Base-by-base conservation (phyloP, 1,284 basidiomycete species). In the Exobasidium rhododendri region DNA sequence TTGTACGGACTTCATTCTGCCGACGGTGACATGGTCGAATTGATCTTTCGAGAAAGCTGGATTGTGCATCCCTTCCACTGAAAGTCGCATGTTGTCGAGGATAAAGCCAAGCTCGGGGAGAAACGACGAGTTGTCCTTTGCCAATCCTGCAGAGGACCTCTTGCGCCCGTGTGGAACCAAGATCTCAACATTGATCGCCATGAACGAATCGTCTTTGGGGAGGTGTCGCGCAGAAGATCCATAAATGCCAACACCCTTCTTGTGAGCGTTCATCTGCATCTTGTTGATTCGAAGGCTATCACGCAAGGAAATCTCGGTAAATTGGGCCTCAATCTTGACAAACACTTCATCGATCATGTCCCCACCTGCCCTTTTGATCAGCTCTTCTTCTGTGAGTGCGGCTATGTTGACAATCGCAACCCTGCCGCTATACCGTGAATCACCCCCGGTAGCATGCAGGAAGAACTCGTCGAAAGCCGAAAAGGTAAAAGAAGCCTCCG, bases 201-300 rank as follows among this genome's bases (percentile, higher is more conserved):
- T 14, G 30, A 4, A 30, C n/a, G n/a, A n/a, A 14, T 55, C 14
- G 14, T n/a, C 22, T 31, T 24, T 22, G 32, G 26, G 4, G 4
- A 11, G 29, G 29, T 14, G 20, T 17, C 3, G 26, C 14, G 17
- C 22, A 4, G 17, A 17, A n/a, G 5, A 14, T 2, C 32, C 14
- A 55, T 55, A 30, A 31, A 55, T 32, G 14, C 52, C 30, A 11
- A 55, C 3, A 22, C 52, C 52, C 26, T 44, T 31, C 29, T 4
- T 29, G 3, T 3, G n/a, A 30, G 31, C 32, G 28, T 50, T 44
- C 3, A 35, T 32, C 28, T 26, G 22, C 5, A 55, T 31, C 28
- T 40, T 55, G 29, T 44, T 35, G 2, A 55, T 14, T n/a, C n/a
- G 28, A 29, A 6, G 31, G 20, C 52, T 14, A 44, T 55, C 5